Evolutionary conservation across 2,329 filamentous ascomycete species (phyloP).

Genomic region (Alternaria longipes): DNA sequence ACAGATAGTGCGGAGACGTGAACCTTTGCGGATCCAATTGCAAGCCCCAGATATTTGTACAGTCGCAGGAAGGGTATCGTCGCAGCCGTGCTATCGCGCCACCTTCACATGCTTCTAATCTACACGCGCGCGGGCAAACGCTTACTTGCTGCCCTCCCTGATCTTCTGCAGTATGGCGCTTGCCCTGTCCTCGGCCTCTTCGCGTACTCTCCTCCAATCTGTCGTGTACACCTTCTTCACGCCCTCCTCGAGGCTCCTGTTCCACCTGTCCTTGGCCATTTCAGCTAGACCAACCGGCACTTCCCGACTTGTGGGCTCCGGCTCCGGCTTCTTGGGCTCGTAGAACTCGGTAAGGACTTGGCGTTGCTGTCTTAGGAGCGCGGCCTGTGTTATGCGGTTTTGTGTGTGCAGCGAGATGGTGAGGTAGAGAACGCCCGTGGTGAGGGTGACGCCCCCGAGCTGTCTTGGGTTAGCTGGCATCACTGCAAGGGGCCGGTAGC

Average conservation of each 20-base stretch:
- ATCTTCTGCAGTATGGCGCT: slow-evolving; percentile 47
- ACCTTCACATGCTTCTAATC: background rate
- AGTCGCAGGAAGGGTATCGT: slow-evolving; percentile 33
- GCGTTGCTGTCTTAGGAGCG: slow-evolving; percentile 58
- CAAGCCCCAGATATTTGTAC: slow-evolving; percentile 11
- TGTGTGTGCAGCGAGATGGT: slow-evolving; percentile 56
- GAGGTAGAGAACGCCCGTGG: slow-evolving; percentile 55
- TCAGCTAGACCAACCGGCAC: slow-evolving; percentile 55
- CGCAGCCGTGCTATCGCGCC: slow-evolving; percentile 15
- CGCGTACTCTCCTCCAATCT: slow-evolving; percentile 56
- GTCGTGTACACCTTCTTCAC: slow-evolving; percentile 55
- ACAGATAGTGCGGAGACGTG: slow-evolving; percentile 10
- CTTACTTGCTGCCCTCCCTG: slow-evolving; percentile 39
- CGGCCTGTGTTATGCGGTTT: slow-evolving; percentile 57
- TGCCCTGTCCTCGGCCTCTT: slow-evolving; percentile 54
- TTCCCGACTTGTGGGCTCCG: slow-evolving; percentile 51
- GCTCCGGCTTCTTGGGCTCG: slow-evolving; percentile 53
- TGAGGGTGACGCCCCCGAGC: slow-evolving; percentile 62
- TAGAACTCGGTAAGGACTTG: slow-evolving; percentile 55
- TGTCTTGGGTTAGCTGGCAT: slow-evolving; percentile 28
- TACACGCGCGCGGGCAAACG: background rate
- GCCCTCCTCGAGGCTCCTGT: slow-evolving; percentile 56
- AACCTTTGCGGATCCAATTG: slow-evolving; percentile 14
- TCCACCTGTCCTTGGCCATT: slow-evolving; percentile 62
- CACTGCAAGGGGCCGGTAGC: background rate